phyloP scores from a whole-genome alignment of 2,329 filamentous ascomycete species.

The Botrytis hyacinthi region DNA sequence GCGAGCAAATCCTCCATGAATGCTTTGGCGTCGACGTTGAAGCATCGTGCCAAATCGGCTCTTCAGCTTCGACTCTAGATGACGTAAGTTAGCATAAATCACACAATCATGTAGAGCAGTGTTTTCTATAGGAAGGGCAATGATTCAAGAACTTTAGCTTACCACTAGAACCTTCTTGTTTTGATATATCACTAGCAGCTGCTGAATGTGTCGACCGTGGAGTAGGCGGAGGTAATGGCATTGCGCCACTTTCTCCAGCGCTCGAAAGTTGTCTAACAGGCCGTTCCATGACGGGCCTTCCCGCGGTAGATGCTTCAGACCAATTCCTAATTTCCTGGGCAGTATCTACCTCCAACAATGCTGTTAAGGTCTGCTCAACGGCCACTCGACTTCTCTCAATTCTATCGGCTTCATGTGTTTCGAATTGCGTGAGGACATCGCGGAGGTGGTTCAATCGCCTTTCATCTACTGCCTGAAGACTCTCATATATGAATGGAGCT shows the following conservation, averaged over 20 bases:
- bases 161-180: slow-evolving; percentile 19
- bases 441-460: slow-evolving; percentile 83
- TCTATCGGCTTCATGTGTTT: slow-evolving; percentile 88
- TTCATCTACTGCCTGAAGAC: slow-evolving; percentile 87
- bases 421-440: slow-evolving; percentile 85
- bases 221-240: slow-evolving; percentile 34
- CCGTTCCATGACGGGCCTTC: slow-evolving; percentile 39
- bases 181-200: slow-evolving; percentile 34
- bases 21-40: slow-evolving; percentile 62
- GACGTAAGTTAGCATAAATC: background rate
- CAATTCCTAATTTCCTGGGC: slow-evolving; percentile 82
- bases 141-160: background rate
- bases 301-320: slow-evolving; percentile 43
- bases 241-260: slow-evolving; percentile 26
- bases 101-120: background rate
- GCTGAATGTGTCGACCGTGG: slow-evolving; percentile 33
- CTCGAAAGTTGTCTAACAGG: slow-evolving; percentile 33
- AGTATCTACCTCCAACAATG: slow-evolving; percentile 82
- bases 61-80: slow-evolving; percentile 54
- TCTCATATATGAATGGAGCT: slow-evolving; percentile 92
- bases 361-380: slow-evolving; percentile 76
- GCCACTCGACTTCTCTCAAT: slow-evolving; percentile 72
- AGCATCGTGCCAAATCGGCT: slow-evolving; percentile 70
- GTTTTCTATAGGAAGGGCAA: background rate
- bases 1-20: slow-evolving; percentile 58